Evolutionary conservation across 1,284 basidiomycete species (phyloP).

Genomic region (Sporisorium graminicola): DNA sequence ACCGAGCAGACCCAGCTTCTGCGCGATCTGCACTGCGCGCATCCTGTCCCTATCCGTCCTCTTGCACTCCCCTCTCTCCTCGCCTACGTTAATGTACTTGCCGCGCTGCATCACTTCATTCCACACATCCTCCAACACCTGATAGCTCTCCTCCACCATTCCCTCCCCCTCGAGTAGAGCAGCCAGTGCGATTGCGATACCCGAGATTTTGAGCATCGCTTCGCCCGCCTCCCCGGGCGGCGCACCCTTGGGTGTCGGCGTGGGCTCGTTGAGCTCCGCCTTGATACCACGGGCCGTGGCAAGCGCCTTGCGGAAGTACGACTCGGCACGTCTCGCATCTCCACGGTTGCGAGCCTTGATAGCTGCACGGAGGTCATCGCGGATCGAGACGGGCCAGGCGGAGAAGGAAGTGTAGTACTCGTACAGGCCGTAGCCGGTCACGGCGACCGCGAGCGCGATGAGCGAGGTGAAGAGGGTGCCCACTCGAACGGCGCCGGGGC

Average conservation of each 20-base stretch:
- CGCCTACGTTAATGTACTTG: conserved; percentile 11
- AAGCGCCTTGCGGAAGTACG: conserved; percentile 60
- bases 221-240: conserved; percentile 19
- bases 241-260: conserved; percentile 32
- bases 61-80: conserved; percentile 30
- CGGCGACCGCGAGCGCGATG: conserved; percentile 58
- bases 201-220: conserved; percentile 65
- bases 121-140: conserved; percentile 60
- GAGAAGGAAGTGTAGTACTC: conserved; percentile 67
- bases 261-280: conserved; percentile 41
- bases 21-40: conserved; percentile 62
- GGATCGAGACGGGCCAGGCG: conserved; percentile 67
- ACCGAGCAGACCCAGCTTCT: conserved; percentile 62
- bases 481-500: conserved; percentile 29
- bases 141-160: conserved; percentile 41
- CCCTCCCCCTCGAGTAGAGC: conserved; percentile 64
- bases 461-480: conserved; percentile 53
- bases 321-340: conserved; percentile 60
- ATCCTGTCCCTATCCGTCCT: conserved; percentile 53
- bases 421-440: conserved; percentile 66
- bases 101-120: conserved; percentile 51
- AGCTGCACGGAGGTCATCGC: conserved; percentile 65
- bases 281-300: conserved; percentile 46
- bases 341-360: conserved; percentile 64
- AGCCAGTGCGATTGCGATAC: conserved; percentile 67